Evolutionary conservation across 2,329 filamentous ascomycete species (phyloP).

Genomic region (Penicillium sp.): DNA sequence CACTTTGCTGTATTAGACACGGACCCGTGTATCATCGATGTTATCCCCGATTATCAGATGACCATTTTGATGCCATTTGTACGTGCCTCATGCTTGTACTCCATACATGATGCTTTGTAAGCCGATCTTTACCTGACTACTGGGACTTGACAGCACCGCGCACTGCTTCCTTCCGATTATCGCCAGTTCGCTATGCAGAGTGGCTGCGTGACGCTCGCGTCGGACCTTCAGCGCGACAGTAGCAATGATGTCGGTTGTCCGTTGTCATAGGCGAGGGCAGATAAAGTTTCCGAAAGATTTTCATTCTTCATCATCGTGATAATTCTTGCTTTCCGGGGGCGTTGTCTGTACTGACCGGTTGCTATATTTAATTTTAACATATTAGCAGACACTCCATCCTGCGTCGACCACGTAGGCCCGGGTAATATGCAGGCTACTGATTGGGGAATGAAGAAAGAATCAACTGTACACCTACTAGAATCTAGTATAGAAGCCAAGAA

Average conservation of each 20-base stretch:
- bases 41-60: neutral
- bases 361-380: neutral
- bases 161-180: neutral
- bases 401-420: neutral
- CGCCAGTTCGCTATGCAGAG: slow-evolving; percentile 1
- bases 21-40: neutral
- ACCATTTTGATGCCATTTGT: neutral
- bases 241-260: slow-evolving; percentile 1
- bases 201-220: slow-evolving; percentile 3
- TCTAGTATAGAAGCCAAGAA: neutral
- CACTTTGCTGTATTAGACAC: neutral
- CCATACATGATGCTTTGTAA: neutral
- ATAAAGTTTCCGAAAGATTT: neutral
- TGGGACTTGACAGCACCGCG: neutral
- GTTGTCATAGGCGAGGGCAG: neutral
- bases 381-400: neutral
- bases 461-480: neutral
- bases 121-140: neutral
- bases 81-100: neutral
- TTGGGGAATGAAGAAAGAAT: neutral
- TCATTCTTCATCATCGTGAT: neutral
- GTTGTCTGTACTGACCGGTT: neutral
- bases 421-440: neutral
- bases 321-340: neutral
- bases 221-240: slow-evolving; percentile 10